phyloP scores from a whole-genome alignment of 257 asterid species.

The Solanum pennellii region DNA sequence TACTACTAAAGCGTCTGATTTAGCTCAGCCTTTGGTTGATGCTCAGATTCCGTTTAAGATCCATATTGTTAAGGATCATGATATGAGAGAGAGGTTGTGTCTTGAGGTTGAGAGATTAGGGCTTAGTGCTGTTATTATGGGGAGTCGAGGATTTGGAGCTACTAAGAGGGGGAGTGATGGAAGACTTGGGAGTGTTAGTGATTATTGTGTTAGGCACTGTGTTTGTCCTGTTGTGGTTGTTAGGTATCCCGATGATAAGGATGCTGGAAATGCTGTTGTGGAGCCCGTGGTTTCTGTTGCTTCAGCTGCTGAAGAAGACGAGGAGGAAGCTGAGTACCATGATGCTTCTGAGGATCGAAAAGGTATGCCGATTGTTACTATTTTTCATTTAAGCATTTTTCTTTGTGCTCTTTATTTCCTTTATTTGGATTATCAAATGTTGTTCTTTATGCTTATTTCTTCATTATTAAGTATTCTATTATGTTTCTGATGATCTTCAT shows the following conservation, averaged over 20 bases:
- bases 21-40: constrained; percentile 76
- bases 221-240: constrained; percentile 93
- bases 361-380: constrained; percentile 19
- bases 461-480: not conserved
- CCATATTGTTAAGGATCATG: constrained; percentile 90
- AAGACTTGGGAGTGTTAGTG: constrained; percentile 91
- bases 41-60: constrained; percentile 80
- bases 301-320: constrained; percentile 46
- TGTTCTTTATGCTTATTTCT: not conserved
- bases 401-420: not conserved
- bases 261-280: constrained; percentile 8
- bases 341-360: constrained; percentile 66
- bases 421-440: not conserved
- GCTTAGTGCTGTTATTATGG: constrained; percentile 80
- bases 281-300: constrained; percentile 55
- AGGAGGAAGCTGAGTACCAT: constrained; percentile 62
- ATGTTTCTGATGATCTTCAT: not conserved
- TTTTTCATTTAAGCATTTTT: not conserved
- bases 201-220: constrained; percentile 93
- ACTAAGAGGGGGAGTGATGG: constrained; percentile 59
- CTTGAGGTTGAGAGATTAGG: constrained; percentile 86
- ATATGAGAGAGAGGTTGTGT: constrained; percentile 81
- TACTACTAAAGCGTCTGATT: constrained; percentile 52
- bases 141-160: constrained; percentile 89
- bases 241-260: constrained; percentile 70